Conservation (phyloP, 805 yeast species). For the Hermanozyma aechmeae region DNA sequence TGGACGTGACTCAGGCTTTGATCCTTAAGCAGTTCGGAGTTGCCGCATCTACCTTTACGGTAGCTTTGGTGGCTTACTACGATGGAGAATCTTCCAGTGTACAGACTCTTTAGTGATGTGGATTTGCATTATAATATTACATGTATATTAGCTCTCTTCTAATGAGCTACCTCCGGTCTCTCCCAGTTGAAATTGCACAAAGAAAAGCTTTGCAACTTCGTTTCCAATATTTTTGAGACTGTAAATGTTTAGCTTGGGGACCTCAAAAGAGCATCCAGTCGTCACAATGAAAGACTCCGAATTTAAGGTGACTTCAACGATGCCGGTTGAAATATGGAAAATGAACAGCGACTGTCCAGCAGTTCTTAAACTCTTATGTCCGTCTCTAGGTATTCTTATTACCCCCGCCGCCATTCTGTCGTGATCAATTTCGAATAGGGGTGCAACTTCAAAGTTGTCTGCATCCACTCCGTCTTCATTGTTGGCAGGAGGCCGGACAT, state of each 20-base stretch:
- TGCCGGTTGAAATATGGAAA: conserved; percentile 68
- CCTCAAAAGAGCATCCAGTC: conserved; percentile 69
- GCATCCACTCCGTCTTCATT: conserved; percentile 22
- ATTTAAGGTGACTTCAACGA: conserved; percentile 56
- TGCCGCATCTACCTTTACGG: conserved; percentile 86
- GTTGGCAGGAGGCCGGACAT: conserved; percentile 25
- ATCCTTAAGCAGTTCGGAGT: conserved; percentile 92
- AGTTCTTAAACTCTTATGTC: conserved; percentile 49
- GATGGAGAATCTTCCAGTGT: conserved; percentile 44
- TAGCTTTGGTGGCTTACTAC: conserved; percentile 68
- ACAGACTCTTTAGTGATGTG: not conserved
- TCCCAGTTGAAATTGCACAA: conserved; percentile 69
- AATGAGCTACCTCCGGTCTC: too few species aligned
- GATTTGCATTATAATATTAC: not conserved
- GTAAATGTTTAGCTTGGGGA: conserved; percentile 72
- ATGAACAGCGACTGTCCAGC: conserved; percentile 63
- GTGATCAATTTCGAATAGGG: conserved; percentile 53
- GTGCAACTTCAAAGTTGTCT: conserved; percentile 51
- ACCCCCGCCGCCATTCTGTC: conserved; percentile 69
- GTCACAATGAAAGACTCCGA: conserved; percentile 51
- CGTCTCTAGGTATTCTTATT: conserved; percentile 53
- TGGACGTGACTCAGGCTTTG: conserved; percentile 87
- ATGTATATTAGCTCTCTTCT: too few species aligned
- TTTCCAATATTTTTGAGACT: conserved; percentile 56
- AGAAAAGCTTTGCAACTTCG: conserved; percentile 54